phyloP scores from a whole-genome alignment of 805 yeast species.

The Candida multigemmis region DNA sequence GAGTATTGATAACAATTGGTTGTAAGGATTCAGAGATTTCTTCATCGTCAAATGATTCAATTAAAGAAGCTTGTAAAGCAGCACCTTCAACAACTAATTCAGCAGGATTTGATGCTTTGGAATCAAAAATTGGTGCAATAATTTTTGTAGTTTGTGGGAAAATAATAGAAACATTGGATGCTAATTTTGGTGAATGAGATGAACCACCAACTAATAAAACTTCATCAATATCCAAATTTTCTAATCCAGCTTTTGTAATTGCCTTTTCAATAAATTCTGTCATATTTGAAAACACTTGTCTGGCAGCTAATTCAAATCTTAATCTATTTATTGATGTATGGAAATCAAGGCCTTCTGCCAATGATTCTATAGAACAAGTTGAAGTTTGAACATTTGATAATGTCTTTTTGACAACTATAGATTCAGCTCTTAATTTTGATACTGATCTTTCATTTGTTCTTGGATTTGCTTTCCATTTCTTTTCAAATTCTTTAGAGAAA shows the following conservation, averaged over 20 bases:
- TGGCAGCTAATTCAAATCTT: slow-evolving; percentile 82
- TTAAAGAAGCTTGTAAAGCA: slow-evolving; percentile 88
- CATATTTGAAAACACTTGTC: slow-evolving; percentile 70
- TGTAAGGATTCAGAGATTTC: slow-evolving; percentile 73
- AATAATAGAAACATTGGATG: slow-evolving; percentile 57
- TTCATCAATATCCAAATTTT: slow-evolving; percentile 80
- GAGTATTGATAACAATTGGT: slow-evolving; percentile 81
- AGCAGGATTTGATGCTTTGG: slow-evolving; percentile 78
- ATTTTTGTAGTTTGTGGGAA: slow-evolving; percentile 78
- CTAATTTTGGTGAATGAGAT: slow-evolving; percentile 86
- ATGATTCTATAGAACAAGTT: slow-evolving; percentile 87
- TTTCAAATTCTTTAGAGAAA: slow-evolving; percentile 91
- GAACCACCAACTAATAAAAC: slow-evolving; percentile 91
- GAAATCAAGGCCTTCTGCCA: slow-evolving; percentile 91
- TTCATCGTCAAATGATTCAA: slow-evolving; percentile 75
- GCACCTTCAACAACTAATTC: slow-evolving; percentile 92
- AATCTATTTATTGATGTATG: slow-evolving; percentile 89
- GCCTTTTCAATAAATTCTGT: slow-evolving; percentile 65
- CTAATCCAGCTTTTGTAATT: slow-evolving; percentile 76
- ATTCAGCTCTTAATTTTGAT: slow-evolving; percentile 81
- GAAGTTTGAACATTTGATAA: slow-evolving; percentile 82
- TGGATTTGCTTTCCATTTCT: slow-evolving; percentile 77
- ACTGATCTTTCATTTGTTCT: slow-evolving; percentile 71
- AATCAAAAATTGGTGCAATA: slow-evolving; percentile 66
- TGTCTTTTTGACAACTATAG: slow-evolving; percentile 82